Conservation (phyloP, 228 moss, liverwort and hornwort species). For the Sphagnum magellanicum region DNA sequence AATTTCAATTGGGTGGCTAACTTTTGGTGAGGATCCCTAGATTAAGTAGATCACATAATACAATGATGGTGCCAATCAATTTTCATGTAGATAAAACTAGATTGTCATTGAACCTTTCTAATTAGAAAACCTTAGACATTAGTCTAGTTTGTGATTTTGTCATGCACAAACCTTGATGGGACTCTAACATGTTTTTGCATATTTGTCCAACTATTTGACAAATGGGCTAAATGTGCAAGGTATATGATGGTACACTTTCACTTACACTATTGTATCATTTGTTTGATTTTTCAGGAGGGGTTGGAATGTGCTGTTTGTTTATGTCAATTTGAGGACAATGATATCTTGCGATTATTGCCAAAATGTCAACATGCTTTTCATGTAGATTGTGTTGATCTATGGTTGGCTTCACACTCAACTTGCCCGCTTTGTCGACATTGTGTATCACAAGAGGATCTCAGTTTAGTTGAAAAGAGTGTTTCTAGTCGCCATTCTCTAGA, state of each 20-base stretch:
- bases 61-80: no score
- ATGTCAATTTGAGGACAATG: conserved; percentile 32
- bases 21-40: no score
- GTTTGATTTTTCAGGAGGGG: conserved; percentile 8
- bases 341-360: conserved; percentile 34
- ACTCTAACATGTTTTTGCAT: not conserved
- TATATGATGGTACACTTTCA: not conserved
- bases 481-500: not conserved
- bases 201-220: not conserved
- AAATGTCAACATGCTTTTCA: conserved; percentile 49
- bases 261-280: not conserved
- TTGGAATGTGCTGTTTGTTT: conserved; percentile 55
- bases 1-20: no score
- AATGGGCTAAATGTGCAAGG: not conserved
- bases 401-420: conserved; percentile 40
- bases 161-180: no score
- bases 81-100: no score
- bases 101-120: no score
- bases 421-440: conserved; percentile 40
- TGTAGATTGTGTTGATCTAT: conserved; percentile 38
- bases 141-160: no score
- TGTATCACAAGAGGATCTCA: conserved; percentile 25
- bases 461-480: conserved; percentile 12
- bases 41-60: no score
- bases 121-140: no score